phyloP scores from a whole-genome alignment of 352 stramenopile genomes.

The Phytophthora pistaciae region DNA sequence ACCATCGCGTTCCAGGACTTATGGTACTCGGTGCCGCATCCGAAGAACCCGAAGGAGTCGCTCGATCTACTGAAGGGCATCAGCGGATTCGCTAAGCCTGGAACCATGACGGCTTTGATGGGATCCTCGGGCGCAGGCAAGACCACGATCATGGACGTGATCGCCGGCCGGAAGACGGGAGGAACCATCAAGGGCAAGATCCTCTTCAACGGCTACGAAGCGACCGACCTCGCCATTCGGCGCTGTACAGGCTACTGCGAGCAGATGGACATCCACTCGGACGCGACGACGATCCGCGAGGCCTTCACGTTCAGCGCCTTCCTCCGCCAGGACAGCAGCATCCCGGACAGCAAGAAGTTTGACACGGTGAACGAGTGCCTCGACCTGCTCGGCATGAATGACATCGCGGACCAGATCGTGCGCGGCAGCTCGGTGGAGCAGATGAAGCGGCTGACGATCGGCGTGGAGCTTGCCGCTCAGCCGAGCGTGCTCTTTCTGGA shows the following conservation, averaged over 20 bases:
- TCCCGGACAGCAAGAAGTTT: constrained; percentile 33
- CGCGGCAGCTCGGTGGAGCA: constrained; percentile 45
- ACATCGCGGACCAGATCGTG: constrained; percentile 42
- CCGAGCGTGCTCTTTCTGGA: constrained; percentile 78
- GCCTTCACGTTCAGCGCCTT: constrained; percentile 61
- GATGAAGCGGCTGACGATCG: constrained; percentile 55
- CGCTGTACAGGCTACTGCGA: constrained; percentile 33
- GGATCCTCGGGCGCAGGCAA: constrained; percentile 81
- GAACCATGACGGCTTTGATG: constrained; percentile 89
- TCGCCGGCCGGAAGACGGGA: constrained; percentile 64
- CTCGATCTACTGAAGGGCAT: constrained; percentile 75
- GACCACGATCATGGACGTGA: constrained; percentile 91
- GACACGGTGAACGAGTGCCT: constrained; percentile 37
- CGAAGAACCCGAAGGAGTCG: constrained; percentile 42
- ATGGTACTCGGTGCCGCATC: constrained; percentile 47
- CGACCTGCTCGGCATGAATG: constrained; percentile 31
- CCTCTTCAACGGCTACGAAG: constrained; percentile 18
- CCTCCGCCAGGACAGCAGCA: constrained; percentile 51
- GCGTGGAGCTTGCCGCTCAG: constrained; percentile 72
- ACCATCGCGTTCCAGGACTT: constrained; percentile 45
- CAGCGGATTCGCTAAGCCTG: constrained; percentile 49
- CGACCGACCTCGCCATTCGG: constrained; percentile 22
- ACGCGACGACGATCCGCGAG: constrained; percentile 15
- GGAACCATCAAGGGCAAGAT: too few relatives aligned
- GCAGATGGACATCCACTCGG: constrained; percentile 24